phyloP scores from a whole-genome alignment of 352 stramenopile genomes.

The Pythium dissimile region DNA sequence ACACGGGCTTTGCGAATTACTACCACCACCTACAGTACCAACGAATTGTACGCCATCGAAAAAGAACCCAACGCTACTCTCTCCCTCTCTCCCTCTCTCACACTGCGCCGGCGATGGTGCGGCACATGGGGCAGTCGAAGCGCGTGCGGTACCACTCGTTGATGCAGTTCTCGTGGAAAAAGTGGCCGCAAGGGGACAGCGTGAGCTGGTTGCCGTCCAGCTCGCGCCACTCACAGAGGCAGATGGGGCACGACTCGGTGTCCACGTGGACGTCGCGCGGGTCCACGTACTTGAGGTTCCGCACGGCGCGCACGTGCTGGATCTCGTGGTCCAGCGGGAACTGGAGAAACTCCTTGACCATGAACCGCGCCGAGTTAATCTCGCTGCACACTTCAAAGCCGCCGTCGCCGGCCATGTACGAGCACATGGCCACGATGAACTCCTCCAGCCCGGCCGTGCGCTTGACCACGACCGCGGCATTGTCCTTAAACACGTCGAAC shows the following conservation, averaged over 20 bases:
- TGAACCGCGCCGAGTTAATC: slow-evolving; percentile 60
- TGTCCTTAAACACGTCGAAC: slow-evolving; percentile 75
- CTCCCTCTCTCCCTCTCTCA: too few relatives aligned
- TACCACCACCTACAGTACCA: too few relatives aligned
- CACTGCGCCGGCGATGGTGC: slow-evolving; percentile 67
- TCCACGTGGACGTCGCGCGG: slow-evolving; percentile 77
- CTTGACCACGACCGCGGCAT: slow-evolving; percentile 46
- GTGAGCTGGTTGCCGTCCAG: slow-evolving; percentile 81
- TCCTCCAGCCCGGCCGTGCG: slow-evolving; percentile 70
- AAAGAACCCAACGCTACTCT: not conserved
- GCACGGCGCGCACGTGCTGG: slow-evolving; percentile 79
- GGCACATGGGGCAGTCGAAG: slow-evolving; percentile 88
- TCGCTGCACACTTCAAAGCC: slow-evolving; percentile 58
- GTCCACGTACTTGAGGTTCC: slow-evolving; percentile 83
- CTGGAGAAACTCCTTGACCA: slow-evolving; percentile 82
- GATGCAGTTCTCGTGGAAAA: slow-evolving; percentile 88
- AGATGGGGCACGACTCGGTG: slow-evolving; percentile 80
- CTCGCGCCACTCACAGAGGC: slow-evolving; percentile 79
- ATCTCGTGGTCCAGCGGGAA: slow-evolving; percentile 79
- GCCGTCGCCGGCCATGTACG: slow-evolving; percentile 55
- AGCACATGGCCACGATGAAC: slow-evolving; percentile 71
- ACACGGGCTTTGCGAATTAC: too few relatives aligned
- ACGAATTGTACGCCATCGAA: not conserved
- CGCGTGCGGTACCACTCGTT: slow-evolving; percentile 87
- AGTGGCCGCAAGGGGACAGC: slow-evolving; percentile 77